A percentile compares a stretch with the other conserved stretches of the same genome.
Conservation (phyloP, 768 basidiomycete species). For the Udeniomyces megalosporus region DNA sequence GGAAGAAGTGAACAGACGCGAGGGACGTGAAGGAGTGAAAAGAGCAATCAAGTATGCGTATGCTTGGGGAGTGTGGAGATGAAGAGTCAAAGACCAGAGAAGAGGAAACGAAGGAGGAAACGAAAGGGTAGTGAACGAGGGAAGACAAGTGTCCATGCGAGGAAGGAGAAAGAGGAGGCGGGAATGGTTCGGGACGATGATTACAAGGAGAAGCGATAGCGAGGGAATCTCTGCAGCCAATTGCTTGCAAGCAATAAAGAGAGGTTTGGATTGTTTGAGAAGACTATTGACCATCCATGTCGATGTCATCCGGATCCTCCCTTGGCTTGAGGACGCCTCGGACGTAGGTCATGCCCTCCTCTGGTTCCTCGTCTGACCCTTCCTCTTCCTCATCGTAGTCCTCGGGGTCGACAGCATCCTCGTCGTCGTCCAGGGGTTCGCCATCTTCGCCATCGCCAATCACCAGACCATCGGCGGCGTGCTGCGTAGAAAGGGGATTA, state of each 20-base stretch:
- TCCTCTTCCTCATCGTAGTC: constrained; percentile 9
- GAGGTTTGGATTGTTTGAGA: not conserved
- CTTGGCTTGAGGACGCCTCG: not conserved
- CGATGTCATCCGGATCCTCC: not conserved
- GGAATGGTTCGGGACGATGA: not conserved
- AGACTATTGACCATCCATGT: not conserved
- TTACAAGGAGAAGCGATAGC: not conserved
- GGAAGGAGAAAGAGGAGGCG: not conserved
- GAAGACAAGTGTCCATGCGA: not conserved
- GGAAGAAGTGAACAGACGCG: no score
- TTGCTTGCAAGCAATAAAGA: no score
- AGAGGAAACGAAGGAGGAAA: not conserved
- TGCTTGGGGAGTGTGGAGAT: no score
- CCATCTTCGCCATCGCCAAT: constrained; percentile 47
- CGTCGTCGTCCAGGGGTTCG: constrained; percentile 22
- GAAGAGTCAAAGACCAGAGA: not conserved
- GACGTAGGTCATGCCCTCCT: not conserved
- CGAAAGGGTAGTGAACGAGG: not conserved
- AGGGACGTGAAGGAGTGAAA: no score
- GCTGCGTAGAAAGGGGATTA: constrained; percentile 19
- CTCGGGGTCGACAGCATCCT: constrained; percentile 22
- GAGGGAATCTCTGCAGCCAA: no score
- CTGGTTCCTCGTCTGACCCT: constrained; percentile 1
- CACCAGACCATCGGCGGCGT: constrained; percentile 50
- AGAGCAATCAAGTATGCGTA: no score